Evolutionary conservation across 352 stramenopile genomes (phyloP).

Genomic region (Globisporangium cylindrosporum): DNA sequence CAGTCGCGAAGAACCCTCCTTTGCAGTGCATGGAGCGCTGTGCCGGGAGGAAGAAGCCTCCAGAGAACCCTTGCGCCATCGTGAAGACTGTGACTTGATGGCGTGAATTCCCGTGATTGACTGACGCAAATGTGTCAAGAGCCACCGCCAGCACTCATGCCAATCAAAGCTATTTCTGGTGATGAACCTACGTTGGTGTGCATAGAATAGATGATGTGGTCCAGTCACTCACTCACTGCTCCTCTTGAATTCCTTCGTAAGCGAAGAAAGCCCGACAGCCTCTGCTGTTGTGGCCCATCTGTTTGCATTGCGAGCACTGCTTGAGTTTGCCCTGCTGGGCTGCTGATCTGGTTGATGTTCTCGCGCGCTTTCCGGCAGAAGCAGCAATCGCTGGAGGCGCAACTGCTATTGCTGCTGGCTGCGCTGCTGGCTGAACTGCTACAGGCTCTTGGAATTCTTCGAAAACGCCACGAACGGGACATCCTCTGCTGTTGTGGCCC

Average conservation of each 20-base stretch:
- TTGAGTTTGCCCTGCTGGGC: not conserved
- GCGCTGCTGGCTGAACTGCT: not conserved
- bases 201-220: not conserved
- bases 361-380: not conserved
- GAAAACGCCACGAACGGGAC: not conserved
- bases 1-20: conserved; percentile 49
- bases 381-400: not conserved
- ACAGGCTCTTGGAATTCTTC: not conserved
- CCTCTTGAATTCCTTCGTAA: not conserved
- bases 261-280: not conserved
- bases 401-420: not conserved
- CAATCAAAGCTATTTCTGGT: conserved; percentile 10
- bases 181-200: not conserved
- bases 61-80: conserved; percentile 36
- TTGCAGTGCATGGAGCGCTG: conserved; percentile 54
- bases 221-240: not conserved
- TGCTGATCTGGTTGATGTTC: not conserved
- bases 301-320: conserved; percentile 1
- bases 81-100: not conserved
- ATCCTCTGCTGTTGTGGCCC: not conserved
- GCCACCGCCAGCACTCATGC: not conserved
- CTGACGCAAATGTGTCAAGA: not conserved
- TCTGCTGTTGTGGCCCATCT: conserved; percentile 1
- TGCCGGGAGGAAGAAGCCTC: conserved; percentile 55
- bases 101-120: not conserved